Evolutionary conservation across 1,284 basidiomycete genomes (phyloP), one percentile per base, ranked within the genome.

Genomic region (Rhodotorula sp.): DNA sequence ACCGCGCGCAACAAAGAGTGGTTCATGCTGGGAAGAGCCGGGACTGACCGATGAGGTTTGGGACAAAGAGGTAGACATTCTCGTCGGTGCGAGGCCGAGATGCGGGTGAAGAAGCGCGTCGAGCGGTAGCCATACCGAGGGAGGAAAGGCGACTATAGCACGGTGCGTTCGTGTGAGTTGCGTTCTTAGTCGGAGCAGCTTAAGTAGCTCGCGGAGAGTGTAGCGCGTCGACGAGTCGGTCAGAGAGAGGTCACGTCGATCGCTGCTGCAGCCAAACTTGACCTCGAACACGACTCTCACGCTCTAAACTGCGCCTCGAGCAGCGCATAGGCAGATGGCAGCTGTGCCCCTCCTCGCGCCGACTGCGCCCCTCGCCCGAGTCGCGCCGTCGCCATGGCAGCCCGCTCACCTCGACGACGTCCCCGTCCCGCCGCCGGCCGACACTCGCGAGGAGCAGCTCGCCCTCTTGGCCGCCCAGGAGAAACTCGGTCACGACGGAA

Each of bases 41-140:
- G n/a, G 77, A 81, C 86, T 77, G 77, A 88, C 91, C 95, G 81
- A 99, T 97, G 79, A 99, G 85, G 82, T 99, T 99, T 66, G 95
- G 95, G 30, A 95, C 87, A 83, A 98, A 99, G 73, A 98, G 86
- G 81, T 93, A 97, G 74, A 96, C 90, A 82, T 95, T 95, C 83
- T 96, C 93, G 60, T 68, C 53, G 3, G 73, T 75, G 20, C 65
- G 60, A 37, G 68, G 69, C 8, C 62, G 61, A 33, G 61, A 59
- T 17, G 51, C 51, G 17, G 51, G 18, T 15, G 26, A 48, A 14
- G 46, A 46, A 3, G 22, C 24, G 30, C 12, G 22, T 22, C 59
- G 29, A 6, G 10, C 44, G 26, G n/a, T 17, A 49, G 48, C 48
- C 48, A 20, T 49, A 4, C 20, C 22, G 22, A 24, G 22, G 8